phyloP scores from a whole-genome alignment of 148 eudicot genomes.

The Rhododendron kiyosumense region DNA sequence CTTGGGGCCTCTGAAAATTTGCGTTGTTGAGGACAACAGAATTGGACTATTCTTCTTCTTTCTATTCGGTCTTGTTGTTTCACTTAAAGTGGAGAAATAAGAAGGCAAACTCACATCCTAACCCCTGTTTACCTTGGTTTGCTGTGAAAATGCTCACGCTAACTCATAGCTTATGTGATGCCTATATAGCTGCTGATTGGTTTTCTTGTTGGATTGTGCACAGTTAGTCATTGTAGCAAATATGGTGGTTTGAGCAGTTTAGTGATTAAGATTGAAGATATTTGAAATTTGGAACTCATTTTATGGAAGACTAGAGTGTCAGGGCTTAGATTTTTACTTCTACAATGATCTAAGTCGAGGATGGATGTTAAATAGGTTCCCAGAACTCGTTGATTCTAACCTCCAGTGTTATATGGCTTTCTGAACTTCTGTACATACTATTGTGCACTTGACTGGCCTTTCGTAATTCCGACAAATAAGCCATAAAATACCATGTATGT shows the following conservation, averaged over 20 bases:
- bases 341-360: background rate
- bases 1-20: background rate
- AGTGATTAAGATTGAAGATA: background rate
- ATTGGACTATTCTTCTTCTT: background rate
- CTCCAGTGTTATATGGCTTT: background rate
- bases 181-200: background rate
- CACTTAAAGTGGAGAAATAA: no score
- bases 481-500: background rate
- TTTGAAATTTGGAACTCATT: background rate
- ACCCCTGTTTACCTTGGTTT: no score
- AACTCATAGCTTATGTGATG: background rate
- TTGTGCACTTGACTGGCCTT: background rate
- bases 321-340: background rate
- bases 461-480: background rate
- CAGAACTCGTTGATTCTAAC: background rate
- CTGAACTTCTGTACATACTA: background rate
- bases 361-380: background rate
- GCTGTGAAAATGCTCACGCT: no score
- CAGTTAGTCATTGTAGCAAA: background rate
- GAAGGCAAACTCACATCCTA: background rate
- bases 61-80: background rate
- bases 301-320: background rate
- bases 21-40: background rate
- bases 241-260: background rate
- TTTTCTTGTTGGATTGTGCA: conserved; percentile 3